These are phyloP conservation scores for Chaetomium fimeti DNA, from an alignment of 495 filamentous ascomycete genomes.

Conservation along the genomic window DNA sequence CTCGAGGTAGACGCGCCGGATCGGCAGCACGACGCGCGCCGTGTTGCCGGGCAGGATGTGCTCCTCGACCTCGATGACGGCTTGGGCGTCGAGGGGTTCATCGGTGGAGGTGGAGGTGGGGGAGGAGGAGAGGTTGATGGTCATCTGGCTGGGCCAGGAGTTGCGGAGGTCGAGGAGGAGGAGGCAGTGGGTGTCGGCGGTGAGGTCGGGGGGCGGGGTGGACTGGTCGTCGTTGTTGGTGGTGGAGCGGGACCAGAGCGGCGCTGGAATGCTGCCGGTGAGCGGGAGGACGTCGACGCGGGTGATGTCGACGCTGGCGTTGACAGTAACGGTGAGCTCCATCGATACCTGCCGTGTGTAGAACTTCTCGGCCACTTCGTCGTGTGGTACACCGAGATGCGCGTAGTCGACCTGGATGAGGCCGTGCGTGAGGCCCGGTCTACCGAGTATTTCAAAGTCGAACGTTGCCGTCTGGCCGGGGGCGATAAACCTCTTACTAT, in stretches of 20 bases:
- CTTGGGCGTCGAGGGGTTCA: slow-evolving; percentile 25
- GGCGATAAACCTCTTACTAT: slow-evolving; percentile 58
- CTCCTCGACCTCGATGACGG: slow-evolving; percentile 38
- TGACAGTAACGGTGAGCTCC: slow-evolving; percentile 84
- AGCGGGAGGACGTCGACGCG: slow-evolving; percentile 78
- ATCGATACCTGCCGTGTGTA: slow-evolving; percentile 81
- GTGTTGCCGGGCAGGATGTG: slow-evolving; percentile 76
- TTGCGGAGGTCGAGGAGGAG: slow-evolving; percentile 83
- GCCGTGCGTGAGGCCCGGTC: slow-evolving; percentile 77
- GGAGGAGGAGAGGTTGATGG: slow-evolving; percentile 51
- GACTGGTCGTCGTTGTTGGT: slow-evolving; percentile 25
- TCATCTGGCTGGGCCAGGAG: slow-evolving; percentile 75
- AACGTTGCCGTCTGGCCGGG: slow-evolving; percentile 70
- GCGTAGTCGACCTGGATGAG: slow-evolving; percentile 84
- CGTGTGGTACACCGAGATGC: slow-evolving; percentile 60
- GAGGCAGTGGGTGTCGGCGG: slow-evolving; percentile 67
- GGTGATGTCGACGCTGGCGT: slow-evolving; percentile 78
- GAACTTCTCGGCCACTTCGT: slow-evolving; percentile 67
- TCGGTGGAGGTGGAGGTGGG: slow-evolving; percentile 5
- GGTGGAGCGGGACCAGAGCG: slow-evolving; percentile 44
- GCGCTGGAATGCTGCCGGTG: slow-evolving; percentile 48
- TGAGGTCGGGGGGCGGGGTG: slow-evolving; percentile 26
- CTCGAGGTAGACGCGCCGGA: slow-evolving; percentile 72
- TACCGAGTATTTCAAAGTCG: slow-evolving; percentile 80
- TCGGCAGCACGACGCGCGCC: slow-evolving; percentile 69